Evolutionary conservation across 495 filamentous ascomycete genomes (phyloP).

Genomic region (Astrocystis sublimbata): DNA sequence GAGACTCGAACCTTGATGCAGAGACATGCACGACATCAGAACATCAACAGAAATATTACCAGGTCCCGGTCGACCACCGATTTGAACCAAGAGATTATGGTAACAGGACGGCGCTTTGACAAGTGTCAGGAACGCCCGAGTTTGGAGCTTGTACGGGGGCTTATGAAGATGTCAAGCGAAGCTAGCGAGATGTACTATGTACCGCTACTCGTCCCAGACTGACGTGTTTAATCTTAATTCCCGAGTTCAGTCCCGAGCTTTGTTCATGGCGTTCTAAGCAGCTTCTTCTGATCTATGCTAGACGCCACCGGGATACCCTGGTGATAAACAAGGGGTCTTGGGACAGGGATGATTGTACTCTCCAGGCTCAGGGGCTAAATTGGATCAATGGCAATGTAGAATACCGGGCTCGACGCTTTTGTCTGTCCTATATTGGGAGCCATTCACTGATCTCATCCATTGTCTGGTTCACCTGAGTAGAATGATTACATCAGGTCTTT

Average conservation of each 20-base stretch:
- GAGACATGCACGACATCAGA: background rate
- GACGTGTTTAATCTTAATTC: background rate
- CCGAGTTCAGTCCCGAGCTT: constrained; percentile 8
- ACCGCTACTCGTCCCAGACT: background rate
- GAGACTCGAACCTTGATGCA: background rate
- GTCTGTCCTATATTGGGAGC: background rate
- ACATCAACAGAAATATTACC: no score
- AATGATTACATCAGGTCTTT: background rate
- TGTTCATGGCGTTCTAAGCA: background rate
- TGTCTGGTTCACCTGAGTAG: background rate
- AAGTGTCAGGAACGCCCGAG: background rate
- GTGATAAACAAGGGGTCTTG: background rate
- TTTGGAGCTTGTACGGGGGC: background rate
- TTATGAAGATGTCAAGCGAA: background rate
- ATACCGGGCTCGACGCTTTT: background rate
- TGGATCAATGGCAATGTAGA: background rate
- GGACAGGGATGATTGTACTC: background rate
- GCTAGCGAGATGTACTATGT: background rate
- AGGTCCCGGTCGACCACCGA: constrained; percentile 1
- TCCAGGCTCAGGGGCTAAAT: constrained; percentile 4
- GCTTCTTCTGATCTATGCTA: constrained; percentile 8
- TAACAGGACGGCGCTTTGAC: background rate
- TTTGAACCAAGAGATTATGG: background rate
- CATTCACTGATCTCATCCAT: constrained; percentile 6
- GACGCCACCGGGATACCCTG: constrained; percentile 1